Conservation (phyloP, 2,329 filamentous ascomycete genomes). For the Fusarium globosum region DNA sequence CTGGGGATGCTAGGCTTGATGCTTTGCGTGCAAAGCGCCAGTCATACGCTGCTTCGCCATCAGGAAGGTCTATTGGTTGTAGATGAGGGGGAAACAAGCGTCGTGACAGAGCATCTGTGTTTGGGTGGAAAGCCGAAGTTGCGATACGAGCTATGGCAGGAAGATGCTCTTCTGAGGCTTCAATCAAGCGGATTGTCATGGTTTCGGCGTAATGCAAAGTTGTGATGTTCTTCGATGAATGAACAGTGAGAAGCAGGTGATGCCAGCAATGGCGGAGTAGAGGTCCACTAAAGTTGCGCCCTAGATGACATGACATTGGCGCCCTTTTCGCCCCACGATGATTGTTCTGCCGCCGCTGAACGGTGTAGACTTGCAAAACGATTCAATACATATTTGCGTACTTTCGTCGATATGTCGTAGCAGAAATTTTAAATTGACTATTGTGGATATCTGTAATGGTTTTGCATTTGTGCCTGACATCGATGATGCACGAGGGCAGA, state of each 20-base stretch:
- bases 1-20: not conserved
- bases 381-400: not conserved
- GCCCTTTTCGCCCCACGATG: not conserved
- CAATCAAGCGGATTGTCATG: not conserved
- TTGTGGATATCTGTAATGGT: too few species aligned
- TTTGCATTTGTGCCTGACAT: not conserved
- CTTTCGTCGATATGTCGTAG: accelerated
- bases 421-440: too few species aligned
- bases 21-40: constrained; percentile 19
- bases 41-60: constrained; percentile 21
- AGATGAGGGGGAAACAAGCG: constrained; percentile 14
- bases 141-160: constrained; percentile 8
- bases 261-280: not conserved
- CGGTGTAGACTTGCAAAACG: not conserved
- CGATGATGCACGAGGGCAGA: too few species aligned
- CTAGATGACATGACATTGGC: not conserved
- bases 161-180: not conserved
- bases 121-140: constrained; percentile 12
- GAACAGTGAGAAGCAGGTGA: not conserved
- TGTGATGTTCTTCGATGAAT: accelerated
- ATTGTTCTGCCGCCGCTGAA: not conserved
- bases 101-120: constrained; percentile 8
- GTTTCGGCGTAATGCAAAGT: not conserved
- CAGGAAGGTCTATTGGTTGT: not conserved
- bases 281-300: not conserved